phyloP scores from a whole-genome alignment of 306 rosid species.

The Pyrus betulifolia region DNA sequence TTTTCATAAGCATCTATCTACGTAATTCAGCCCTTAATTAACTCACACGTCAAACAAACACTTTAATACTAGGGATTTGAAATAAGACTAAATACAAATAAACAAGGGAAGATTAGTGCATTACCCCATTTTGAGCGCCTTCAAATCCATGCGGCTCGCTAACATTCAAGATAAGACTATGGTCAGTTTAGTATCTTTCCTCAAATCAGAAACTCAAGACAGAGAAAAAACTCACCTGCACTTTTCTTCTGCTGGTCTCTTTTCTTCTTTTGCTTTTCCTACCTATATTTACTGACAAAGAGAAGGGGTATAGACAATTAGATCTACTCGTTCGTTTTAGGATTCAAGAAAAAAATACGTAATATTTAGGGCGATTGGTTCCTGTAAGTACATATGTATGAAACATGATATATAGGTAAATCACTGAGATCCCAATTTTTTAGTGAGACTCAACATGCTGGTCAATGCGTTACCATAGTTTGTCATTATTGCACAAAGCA shows the following conservation, averaged over 20 bases:
- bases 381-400: background rate
- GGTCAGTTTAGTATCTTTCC: constrained; percentile 50
- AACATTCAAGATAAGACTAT: constrained; percentile 41
- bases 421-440: background rate
- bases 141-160: constrained; percentile 95
- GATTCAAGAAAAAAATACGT: background rate
- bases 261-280: constrained; percentile 90
- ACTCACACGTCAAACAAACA: background rate
- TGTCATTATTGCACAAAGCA: background rate
- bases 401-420: background rate
- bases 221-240: constrained; percentile 65
- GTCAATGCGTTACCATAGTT: background rate
- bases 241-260: constrained; percentile 91
- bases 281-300: constrained; percentile 79
- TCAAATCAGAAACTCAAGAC: constrained; percentile 17
- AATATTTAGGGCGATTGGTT: background rate
- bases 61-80: background rate
- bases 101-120: constrained; percentile 1
- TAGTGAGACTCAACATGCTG: background rate
- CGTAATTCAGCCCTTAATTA: background rate
- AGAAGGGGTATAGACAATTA: constrained; percentile 13
- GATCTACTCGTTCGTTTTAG: background rate
- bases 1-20: background rate
- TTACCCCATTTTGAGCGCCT: constrained; percentile 99
- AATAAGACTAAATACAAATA: constrained; percentile 5